These are phyloP conservation scores for Annona squamosa DNA, from an alignment of 164 flowering plant species.

Conservation along the genomic window DNA sequence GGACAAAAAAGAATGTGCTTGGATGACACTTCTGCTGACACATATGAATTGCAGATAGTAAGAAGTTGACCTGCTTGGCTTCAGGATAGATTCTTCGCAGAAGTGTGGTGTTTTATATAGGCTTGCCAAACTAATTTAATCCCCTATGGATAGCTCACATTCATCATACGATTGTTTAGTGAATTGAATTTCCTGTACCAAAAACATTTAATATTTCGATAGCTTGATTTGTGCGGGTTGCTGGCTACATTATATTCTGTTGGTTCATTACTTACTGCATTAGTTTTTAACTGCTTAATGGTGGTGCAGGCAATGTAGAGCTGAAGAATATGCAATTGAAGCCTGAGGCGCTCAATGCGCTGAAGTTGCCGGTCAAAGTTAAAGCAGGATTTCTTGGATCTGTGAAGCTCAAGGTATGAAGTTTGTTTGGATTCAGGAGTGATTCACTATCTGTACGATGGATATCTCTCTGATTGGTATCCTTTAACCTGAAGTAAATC, in stretches of 20 bases:
- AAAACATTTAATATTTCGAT: too few species aligned
- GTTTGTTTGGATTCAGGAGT: background rate
- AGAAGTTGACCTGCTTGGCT: too few species aligned
- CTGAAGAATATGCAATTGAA: conserved; percentile 93
- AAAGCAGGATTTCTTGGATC: conserved; percentile 99
- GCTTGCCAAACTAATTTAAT: background rate
- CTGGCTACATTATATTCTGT: background rate
- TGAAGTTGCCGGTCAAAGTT: conserved; percentile 92
- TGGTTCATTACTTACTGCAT: background rate
- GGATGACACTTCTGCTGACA: too few species aligned
- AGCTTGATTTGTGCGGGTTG: too few species aligned
- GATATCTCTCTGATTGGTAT: background rate
- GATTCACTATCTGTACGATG: background rate
- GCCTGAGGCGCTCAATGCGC: conserved; percentile 98
- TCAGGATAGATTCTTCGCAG: too few species aligned
- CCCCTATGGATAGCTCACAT: background rate
- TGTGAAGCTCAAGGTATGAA: conserved; percentile 82
- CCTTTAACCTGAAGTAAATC: background rate
- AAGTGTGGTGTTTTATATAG: too few species aligned
- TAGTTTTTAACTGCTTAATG: conserved; percentile 6
- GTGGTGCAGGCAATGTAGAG: conserved; percentile 82
- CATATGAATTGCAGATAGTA: too few species aligned
- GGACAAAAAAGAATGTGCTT: too few species aligned
- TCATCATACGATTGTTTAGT: background rate
- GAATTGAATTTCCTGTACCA: background rate